Percentiles rank a stretch among this genome's conserved stretches.
These are phyloP conservation scores for Scheffersomyces titani DNA, from an alignment of 1,139 yeast species.

Conservation along the genomic window DNA sequence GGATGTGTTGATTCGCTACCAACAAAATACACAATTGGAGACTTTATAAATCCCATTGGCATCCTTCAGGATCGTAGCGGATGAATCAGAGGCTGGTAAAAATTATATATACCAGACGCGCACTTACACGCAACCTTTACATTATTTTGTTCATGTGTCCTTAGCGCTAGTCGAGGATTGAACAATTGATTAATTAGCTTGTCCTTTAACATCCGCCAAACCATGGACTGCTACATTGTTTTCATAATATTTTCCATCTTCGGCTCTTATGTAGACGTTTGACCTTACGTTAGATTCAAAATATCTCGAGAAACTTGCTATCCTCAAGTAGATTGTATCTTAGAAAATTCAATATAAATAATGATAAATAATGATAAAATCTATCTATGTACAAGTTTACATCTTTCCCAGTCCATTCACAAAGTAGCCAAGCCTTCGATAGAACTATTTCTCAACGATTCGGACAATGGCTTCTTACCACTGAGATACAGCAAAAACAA, in stretches of 20 bases:
- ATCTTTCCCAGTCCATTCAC: not conserved
- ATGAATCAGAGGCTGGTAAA: too few species aligned
- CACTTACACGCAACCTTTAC: too few species aligned
- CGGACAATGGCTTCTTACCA: conserved; percentile 57
- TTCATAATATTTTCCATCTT: too few species aligned
- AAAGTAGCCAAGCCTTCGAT: conserved; percentile 26
- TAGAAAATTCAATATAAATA: not conserved
- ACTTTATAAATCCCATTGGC: not conserved
- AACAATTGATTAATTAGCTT: too few species aligned
- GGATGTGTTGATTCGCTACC: not conserved
- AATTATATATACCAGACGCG: too few species aligned
- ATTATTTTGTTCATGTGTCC: too few species aligned
- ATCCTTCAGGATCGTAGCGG: too few species aligned
- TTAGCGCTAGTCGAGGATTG: too few species aligned
- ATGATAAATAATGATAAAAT: not conserved
- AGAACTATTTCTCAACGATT: conserved; percentile 37
- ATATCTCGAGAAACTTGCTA: not conserved
- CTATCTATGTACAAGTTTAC: not conserved
- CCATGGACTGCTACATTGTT: too few species aligned
- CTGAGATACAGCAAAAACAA: conserved; percentile 62
- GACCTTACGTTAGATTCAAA: not conserved
- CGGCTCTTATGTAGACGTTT: too few species aligned
- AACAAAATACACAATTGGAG: not conserved
- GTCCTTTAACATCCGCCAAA: too few species aligned
- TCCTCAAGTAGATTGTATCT: not conserved